Conservation (phyloP, 2,329 filamentous ascomycete genomes). For the Pyricularia sp. region DNA sequence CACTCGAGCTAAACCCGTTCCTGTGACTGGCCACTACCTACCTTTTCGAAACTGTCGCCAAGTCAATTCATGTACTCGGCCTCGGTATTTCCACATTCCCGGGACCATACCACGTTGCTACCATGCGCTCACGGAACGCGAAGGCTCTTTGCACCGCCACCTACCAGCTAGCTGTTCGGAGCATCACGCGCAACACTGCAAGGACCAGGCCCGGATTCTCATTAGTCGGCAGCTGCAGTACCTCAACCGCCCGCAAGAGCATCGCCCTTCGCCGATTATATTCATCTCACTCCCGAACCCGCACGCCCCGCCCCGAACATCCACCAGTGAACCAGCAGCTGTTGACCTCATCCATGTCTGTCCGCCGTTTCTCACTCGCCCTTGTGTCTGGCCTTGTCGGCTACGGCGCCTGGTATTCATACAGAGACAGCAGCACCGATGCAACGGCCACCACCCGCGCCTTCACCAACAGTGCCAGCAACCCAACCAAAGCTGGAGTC, state of each 20-base stretch:
- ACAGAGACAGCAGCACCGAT: slow-evolving; percentile 32
- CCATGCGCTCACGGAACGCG: slow-evolving; percentile 67
- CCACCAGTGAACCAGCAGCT: slow-evolving; percentile 29
- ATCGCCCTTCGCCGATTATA: slow-evolving; percentile 31
- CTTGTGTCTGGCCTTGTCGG: slow-evolving; percentile 63
- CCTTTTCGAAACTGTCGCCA: neutral
- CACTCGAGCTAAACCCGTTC: neutral
- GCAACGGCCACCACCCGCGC: slow-evolving; percentile 4
- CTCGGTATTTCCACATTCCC: neutral
- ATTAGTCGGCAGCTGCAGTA: slow-evolving; percentile 9
- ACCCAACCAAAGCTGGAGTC: neutral
- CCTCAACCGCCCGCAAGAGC: slow-evolving; percentile 9
- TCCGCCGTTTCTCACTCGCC: slow-evolving; percentile 58
- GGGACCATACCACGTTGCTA: slow-evolving; percentile 14
- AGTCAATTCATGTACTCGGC: neutral
- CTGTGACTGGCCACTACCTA: neutral
- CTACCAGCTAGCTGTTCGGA: slow-evolving; percentile 54
- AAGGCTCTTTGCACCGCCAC: slow-evolving; percentile 56
- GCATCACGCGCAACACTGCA: slow-evolving; percentile 38
- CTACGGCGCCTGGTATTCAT: slow-evolving; percentile 69
- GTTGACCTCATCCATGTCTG: slow-evolving; percentile 64
- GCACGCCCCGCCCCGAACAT: slow-evolving; percentile 21
- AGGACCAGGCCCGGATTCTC: slow-evolving; percentile 25
- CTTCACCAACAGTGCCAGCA: neutral
- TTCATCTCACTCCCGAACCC: slow-evolving; percentile 19